Percentiles rank a stretch among this genome's conserved stretches.
Conservation (phyloP, 2,329 filamentous ascomycete species). For the Macrophomina pseudophaseolina region DNA sequence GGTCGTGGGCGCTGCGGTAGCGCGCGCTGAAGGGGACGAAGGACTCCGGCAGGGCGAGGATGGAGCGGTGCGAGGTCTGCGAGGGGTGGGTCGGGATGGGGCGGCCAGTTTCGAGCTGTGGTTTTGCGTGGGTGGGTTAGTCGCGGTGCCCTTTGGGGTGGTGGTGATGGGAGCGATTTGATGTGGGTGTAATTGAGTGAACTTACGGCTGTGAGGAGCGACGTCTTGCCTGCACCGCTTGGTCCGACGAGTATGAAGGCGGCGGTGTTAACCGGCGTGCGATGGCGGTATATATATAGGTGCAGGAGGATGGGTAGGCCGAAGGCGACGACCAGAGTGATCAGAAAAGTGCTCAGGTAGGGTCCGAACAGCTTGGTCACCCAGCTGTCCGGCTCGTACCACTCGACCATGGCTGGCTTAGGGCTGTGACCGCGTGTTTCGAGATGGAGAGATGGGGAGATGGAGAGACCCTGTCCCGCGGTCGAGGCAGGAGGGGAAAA, state of each 20-base stretch:
- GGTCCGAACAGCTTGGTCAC: slow-evolving; percentile 54
- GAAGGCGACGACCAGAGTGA: slow-evolving; percentile 74
- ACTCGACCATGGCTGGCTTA: slow-evolving; percentile 20
- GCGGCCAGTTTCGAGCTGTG: slow-evolving; percentile 61
- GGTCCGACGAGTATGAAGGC: slow-evolving; percentile 83
- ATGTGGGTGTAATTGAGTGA: background rate
- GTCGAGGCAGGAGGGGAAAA: background rate
- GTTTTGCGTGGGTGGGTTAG: slow-evolving; percentile 8
- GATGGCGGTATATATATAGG: slow-evolving; percentile 70
- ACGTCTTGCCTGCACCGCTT: slow-evolving; percentile 83
- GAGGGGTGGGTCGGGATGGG: slow-evolving; percentile 64
- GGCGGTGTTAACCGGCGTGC: slow-evolving; percentile 70
- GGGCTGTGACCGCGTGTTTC: background rate
- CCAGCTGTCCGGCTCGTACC: slow-evolving; percentile 38
- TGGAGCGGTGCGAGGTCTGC: slow-evolving; percentile 62
- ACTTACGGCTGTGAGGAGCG: slow-evolving; percentile 75
- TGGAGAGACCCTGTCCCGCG: background rate
- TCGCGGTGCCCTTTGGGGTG: slow-evolving; percentile 14
- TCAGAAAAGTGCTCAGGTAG: slow-evolving; percentile 58
- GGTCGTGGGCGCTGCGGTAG: slow-evolving; percentile 70
- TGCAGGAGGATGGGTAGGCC: slow-evolving; percentile 79
- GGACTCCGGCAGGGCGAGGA: slow-evolving; percentile 60
- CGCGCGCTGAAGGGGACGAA: slow-evolving; percentile 62
- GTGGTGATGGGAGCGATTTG: background rate
- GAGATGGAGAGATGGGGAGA: background rate